Evolutionary conservation across 129 eudicot genomes (phyloP), one percentile per base, ranked within the genome.

Genomic region (Dittrichia graveolens): DNA sequence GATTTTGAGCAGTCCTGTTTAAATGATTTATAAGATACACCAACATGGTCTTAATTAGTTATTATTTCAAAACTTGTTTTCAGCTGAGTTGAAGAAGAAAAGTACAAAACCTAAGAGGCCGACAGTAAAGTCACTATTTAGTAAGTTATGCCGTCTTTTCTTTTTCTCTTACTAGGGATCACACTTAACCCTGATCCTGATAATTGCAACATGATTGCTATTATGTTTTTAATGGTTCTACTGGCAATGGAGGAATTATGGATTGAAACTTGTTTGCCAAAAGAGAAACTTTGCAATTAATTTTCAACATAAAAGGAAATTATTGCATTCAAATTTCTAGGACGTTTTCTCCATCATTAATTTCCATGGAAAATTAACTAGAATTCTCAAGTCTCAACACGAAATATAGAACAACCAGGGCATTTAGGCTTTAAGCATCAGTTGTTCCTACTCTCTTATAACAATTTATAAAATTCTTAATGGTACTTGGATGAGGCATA

Each of bases 41-140:
- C 19, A 42, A 11, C 34, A 8, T 48, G 65, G 9, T 77, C 52
- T 8, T 67, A n/a, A 72, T 60, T 65, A 54, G 61, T 53, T 53
- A 12, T 56, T 34, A 47, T n/a, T 61, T 14, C 46, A 3, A 19
- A 24, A 5, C 69, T 38, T 69, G 5, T 50, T 74, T 75, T 73
- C 91, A 94, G 99, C 96, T 65, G 96, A 94, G 86, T 76, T 94
- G 73, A 94, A 84, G 95, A 94, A 94, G 92, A 94, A 94, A 85
- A 90, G 81, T 80, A 55, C 85, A 74, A 94, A 94, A 70, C 86
- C 97, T 6, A 94, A 94, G 85, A 81, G 97, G 78, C 99, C 99
- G 31, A 94, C 99, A 35, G 92, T 94, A 81, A 90, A 94, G 80
- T 87, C 98, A 49, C 98, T 94, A 52, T 94, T 94, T 81, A 88